Evolutionary conservation across 2,329 filamentous ascomycete species (phyloP).

Genomic region (Diplodia seriata): DNA sequence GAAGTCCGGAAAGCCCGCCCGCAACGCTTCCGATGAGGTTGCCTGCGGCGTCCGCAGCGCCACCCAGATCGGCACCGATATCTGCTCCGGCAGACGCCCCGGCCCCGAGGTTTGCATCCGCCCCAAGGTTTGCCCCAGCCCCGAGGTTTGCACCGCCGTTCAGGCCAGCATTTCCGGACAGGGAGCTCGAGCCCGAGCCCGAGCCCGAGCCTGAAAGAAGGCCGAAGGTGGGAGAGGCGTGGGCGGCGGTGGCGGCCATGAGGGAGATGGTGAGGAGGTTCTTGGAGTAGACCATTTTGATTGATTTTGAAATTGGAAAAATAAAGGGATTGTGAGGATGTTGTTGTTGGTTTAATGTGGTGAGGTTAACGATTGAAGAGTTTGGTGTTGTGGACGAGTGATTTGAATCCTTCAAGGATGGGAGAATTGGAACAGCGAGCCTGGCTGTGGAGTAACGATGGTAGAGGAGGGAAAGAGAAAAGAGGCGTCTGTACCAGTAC

Average conservation of each 20-base stretch:
- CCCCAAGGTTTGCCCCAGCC: not conserved
- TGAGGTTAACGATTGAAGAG: not conserved
- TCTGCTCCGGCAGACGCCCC: not conserved
- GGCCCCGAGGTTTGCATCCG: too few species aligned
- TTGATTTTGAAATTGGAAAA: too few species aligned
- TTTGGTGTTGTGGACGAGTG: not conserved
- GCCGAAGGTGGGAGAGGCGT: constrained; percentile 8
- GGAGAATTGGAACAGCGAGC: not conserved
- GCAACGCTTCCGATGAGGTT: not conserved
- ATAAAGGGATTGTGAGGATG: too few species aligned
- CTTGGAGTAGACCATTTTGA: constrained; percentile 23
- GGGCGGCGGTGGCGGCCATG: not conserved
- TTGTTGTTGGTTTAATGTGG: not conserved
- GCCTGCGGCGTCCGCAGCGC: not conserved
- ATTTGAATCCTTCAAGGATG: not conserved
- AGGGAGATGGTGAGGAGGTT: constrained; percentile 17
- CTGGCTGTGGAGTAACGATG: constrained; percentile 16
- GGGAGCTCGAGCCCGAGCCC: not conserved
- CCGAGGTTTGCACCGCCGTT: not conserved
- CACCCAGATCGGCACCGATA: not conserved
- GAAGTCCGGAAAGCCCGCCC: not conserved
- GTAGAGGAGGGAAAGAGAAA: not conserved
- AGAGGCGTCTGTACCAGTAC: constrained; percentile 5
- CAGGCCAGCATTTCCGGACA: not conserved
- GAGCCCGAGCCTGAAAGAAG: not conserved